A percentile compares a stretch with the other conserved stretches of the same genome.
phyloP scores from a whole-genome alignment of 2,329 filamentous ascomycete genomes.

The Pseudogymnoascus sp. region DNA sequence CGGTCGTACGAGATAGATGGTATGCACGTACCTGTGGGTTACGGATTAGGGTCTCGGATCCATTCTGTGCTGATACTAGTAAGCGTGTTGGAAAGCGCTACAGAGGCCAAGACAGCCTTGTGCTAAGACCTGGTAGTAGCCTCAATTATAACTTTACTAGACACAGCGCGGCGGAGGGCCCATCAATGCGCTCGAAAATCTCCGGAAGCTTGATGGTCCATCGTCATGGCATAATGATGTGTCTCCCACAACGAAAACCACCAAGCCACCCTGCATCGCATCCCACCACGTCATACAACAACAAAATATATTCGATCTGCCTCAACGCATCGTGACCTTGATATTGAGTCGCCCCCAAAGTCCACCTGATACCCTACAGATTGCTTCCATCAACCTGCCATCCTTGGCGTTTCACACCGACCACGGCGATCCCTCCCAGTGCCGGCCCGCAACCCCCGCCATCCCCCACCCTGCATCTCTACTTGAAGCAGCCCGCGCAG shows the following conservation, averaged over 20 bases:
- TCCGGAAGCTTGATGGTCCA: background rate
- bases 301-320: background rate
- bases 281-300: background rate
- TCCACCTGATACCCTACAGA: constrained; percentile 6
- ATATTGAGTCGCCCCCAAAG: constrained; percentile 4
- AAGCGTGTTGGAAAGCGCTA: background rate
- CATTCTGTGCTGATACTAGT: background rate
- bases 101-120: background rate
- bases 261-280: background rate
- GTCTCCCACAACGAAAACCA: background rate
- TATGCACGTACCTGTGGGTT: background rate
- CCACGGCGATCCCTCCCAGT: constrained; percentile 1
- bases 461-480: constrained; percentile 1
- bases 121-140: background rate
- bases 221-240: background rate
- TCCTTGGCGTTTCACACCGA: constrained; percentile 3
- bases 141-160: background rate
- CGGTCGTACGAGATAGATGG: constrained; percentile 5
- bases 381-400: background rate
- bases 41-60: background rate
- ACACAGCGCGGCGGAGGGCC: background rate
- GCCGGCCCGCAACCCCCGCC: background rate
- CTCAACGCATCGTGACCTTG: background rate
- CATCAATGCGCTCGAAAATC: constrained; percentile 1
- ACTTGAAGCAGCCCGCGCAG: background rate